A percentile compares a stretch with the other conserved stretches of the same genome.
phyloP scores from a whole-genome alignment of 176 grass and related monocot species.

The Areca catechu region DNA sequence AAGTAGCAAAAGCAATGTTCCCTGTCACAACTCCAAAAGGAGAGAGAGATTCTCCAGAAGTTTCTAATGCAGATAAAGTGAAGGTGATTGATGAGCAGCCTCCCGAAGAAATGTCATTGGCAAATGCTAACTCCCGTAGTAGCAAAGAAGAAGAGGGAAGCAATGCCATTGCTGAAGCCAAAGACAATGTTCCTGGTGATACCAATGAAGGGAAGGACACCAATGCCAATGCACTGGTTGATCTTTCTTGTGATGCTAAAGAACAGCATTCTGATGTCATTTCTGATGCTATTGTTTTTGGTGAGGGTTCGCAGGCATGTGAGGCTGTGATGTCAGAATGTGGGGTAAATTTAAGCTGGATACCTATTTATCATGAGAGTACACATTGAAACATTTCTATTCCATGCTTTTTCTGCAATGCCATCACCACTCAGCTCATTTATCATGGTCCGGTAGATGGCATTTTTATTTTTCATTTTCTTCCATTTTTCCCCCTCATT shows the following conservation, averaged over 20 bases:
- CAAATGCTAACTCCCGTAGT: not conserved
- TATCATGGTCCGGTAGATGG: too few relatives aligned
- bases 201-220: constrained; percentile 1
- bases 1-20: constrained; percentile 10
- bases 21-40: constrained; percentile 2
- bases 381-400: constrained; percentile 25
- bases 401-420: too few relatives aligned
- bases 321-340: constrained; percentile 20
- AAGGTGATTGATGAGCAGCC: not conserved
- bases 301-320: constrained; percentile 19
- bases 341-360: constrained; percentile 28
- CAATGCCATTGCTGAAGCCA: not conserved
- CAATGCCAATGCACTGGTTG: not conserved
- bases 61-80: constrained; percentile 8
- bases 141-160: not conserved
- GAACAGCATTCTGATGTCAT: constrained; percentile 5
- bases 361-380: constrained; percentile 36
- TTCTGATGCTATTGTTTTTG: constrained; percentile 11
- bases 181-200: not conserved
- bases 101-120: not conserved
- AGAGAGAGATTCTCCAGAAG: constrained; percentile 3
- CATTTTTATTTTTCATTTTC: too few relatives aligned
- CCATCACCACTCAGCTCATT: too few relatives aligned
- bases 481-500: too few relatives aligned
- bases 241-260: not conserved